Percentiles rank a stretch among this genome's conserved stretches.
Conservation (phyloP, 2,329 filamentous ascomycete species). For the Elsinoe ampelina region DNA sequence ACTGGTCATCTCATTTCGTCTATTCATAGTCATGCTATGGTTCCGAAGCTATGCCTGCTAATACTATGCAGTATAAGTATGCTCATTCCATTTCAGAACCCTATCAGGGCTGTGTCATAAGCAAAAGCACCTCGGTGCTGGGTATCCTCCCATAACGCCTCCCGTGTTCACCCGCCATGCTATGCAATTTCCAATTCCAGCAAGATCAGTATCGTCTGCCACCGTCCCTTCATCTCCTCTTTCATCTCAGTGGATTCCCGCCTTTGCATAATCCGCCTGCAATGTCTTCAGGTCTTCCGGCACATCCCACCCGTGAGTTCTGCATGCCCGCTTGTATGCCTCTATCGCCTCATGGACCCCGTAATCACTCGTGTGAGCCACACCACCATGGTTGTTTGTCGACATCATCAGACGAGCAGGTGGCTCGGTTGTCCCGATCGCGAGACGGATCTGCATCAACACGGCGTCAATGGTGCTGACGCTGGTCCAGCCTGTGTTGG, state of each 20-base stretch:
- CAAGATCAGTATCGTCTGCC: not conserved
- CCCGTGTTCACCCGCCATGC: not conserved
- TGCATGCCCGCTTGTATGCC: conserved; percentile 62
- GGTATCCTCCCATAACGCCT: not conserved
- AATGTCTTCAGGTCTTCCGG: conserved; percentile 48
- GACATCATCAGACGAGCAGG: conserved; percentile 57
- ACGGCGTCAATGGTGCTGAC: conserved; percentile 67
- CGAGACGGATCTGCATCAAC: conserved; percentile 69
- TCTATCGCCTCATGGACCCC: conserved; percentile 59
- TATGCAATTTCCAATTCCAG: not conserved
- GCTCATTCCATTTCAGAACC: not conserved
- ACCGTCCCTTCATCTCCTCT: not conserved
- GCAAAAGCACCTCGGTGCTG: not conserved
- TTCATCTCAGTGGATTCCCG: not conserved
- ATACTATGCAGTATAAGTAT: no score
- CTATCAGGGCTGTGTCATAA: not conserved
- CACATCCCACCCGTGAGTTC: conserved; percentile 61
- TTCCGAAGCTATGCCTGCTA: not conserved
- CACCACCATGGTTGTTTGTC: conserved; percentile 2
- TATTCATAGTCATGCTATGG: no score
- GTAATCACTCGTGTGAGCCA: conserved; percentile 38
- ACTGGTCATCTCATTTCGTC: no score
- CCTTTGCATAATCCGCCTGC: not conserved
- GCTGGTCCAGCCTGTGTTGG: conserved; percentile 72
- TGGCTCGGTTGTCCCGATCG: conserved; percentile 60